A percentile compares a stretch with the other conserved stretches of the same genome.
Conservation (phyloP, 2,329 filamentous ascomycete genomes). For the Metarhizium humberi region DNA sequence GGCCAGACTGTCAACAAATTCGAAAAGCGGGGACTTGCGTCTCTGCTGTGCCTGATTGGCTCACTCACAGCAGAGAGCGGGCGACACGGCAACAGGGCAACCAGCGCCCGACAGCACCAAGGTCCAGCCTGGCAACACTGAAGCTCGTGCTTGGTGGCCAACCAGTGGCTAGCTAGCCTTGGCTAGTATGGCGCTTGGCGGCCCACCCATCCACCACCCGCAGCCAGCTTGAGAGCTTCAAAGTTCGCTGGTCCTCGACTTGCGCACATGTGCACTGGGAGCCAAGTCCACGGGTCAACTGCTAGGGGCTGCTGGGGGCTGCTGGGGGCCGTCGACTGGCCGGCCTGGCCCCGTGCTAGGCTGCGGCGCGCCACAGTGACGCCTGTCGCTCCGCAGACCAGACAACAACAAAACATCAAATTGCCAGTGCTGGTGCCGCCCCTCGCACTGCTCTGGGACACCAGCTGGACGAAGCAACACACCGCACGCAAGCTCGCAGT, state of each 20-base stretch:
- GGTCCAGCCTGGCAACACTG: too few species aligned
- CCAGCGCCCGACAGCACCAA: not conserved
- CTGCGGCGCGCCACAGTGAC: not conserved
- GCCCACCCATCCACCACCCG: not conserved
- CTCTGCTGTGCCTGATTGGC: not conserved
- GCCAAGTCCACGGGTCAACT: too few species aligned
- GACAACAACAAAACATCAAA: conserved; percentile 4
- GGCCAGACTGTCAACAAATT: not conserved
- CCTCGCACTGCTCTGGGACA: not conserved
- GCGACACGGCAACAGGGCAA: not conserved
- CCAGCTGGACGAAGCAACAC: not conserved
- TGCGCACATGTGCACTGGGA: too few species aligned
- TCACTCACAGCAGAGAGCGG: not conserved
- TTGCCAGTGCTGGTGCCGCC: too few species aligned
- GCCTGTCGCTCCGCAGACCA: not conserved
- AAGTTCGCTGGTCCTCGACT: too few species aligned
- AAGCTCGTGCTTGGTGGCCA: too few species aligned
- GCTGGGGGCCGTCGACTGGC: too few species aligned
- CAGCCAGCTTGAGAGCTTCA: too few species aligned
- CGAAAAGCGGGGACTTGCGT: not conserved
- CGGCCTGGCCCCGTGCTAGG: too few species aligned
- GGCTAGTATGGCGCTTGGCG: too few species aligned
- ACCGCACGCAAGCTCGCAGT: too few species aligned
- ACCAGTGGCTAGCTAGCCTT: not conserved
- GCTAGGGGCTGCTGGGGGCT: too few species aligned